Evolutionary conservation across 305 asterid species (phyloP).

Genomic region (Rubia tinctorum): DNA sequence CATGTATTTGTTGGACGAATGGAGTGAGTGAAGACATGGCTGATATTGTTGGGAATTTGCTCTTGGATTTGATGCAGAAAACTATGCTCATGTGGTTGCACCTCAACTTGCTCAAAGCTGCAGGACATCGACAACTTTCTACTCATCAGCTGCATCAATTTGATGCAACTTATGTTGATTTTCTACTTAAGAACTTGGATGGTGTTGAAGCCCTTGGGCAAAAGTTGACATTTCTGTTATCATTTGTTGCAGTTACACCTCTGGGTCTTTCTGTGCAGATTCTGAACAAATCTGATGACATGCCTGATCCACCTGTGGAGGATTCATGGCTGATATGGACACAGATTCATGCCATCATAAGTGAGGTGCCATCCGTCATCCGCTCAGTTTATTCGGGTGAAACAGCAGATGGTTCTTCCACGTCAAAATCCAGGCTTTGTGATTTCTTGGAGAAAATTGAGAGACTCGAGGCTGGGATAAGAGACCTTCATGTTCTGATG

Average conservation of each 20-base stretch:
- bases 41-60: not conserved
- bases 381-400: not conserved
- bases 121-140: not conserved
- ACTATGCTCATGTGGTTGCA: not conserved
- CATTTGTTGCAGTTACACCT: conserved; percentile 19
- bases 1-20: not conserved
- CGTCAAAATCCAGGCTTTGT: not conserved
- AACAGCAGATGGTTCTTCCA: not conserved
- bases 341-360: conserved; percentile 1
- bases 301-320: not conserved
- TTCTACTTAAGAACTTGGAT: not conserved
- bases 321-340: conserved; percentile 4
- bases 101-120: conserved; percentile 1
- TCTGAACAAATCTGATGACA: not conserved
- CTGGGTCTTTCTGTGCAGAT: not conserved
- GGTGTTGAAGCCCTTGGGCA: not conserved
- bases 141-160: not conserved
- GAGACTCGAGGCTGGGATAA: not conserved
- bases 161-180: conserved; percentile 7
- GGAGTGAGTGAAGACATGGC: not conserved
- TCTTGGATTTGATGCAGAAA: conserved; percentile 7
- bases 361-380: conserved; percentile 1
- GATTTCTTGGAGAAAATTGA: conserved; percentile 1
- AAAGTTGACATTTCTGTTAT: conserved; percentile 7
- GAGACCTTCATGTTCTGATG: not conserved